Evolutionary conservation across 176 grass and related monocot genomes (phyloP), one percentile per base, ranked within the genome.

Genomic region (Oryza brachyantha): DNA sequence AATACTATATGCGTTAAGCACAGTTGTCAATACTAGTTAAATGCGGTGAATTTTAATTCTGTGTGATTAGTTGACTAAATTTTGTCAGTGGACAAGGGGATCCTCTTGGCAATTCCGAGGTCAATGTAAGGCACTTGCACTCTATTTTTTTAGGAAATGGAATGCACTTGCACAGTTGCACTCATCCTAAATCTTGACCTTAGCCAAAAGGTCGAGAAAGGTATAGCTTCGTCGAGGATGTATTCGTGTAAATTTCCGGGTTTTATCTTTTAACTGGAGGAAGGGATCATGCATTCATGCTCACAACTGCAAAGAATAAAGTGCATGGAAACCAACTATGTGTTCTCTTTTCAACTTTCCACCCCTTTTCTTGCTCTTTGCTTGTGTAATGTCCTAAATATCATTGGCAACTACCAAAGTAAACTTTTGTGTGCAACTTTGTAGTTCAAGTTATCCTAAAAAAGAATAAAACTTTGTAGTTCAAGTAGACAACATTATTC

Each of bases 51-150:
- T 9, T 52, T 21, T 57, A n/a, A n/a, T n/a, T n/a, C n/a, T 63
- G 57, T 5, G 38, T 66, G 60, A 43, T 5, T 68, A 66, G 22
- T 58, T 50, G 61, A 25, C 46, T 50, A 28, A 26, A 37, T 25
- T 50, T 61, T 66, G 73, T 83, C 66, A 73, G 48, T 35, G 17
- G 1, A 16, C 48, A 52, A 52, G 14, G 35, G 71, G 29, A 25
- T 67, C 73, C 21, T 78, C 41, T 83, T 83, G 80, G 7, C 29
- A 67, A 79, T 73, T 57, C 61, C 86, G 61, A 88, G 79, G 80
- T 88, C 74, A 83, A 70, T 40, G 40, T 45, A 62, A 50, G 38
- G 52, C 12, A 68, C 36, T 40, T 40, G 29, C 29, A 32, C 14
- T 64, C n/a, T n/a, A n/a, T n/a, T n/a, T n/a, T n/a, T n/a, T n/a